phyloP scores from a whole-genome alignment of 2,329 filamentous ascomycete genomes.

The Cercospora canescens region DNA sequence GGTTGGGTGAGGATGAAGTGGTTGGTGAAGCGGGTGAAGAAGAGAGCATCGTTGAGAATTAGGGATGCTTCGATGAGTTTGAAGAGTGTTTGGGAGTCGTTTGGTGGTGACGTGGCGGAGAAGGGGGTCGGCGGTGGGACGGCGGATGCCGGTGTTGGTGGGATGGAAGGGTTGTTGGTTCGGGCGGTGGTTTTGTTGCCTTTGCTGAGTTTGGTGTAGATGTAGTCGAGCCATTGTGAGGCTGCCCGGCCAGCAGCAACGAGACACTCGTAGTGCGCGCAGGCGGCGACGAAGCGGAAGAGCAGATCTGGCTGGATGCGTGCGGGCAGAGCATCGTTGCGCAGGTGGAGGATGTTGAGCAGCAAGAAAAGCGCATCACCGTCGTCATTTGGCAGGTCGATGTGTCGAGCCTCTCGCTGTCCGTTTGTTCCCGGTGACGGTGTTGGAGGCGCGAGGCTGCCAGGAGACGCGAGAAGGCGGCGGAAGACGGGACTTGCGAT shows the following conservation, averaged over 20 bases:
- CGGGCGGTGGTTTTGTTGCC: not conserved
- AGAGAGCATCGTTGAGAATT: slow-evolving; percentile 32
- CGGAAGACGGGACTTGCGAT: slow-evolving; percentile 29
- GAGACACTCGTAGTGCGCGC: slow-evolving; percentile 29
- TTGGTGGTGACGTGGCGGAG: slow-evolving; percentile 3
- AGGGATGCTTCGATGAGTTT: slow-evolving; percentile 29
- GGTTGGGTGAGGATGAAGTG: slow-evolving; percentile 24
- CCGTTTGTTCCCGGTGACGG: not conserved
- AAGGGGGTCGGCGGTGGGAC: not conserved
- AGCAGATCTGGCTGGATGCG: slow-evolving; percentile 26
- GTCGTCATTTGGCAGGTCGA: slow-evolving; percentile 28
- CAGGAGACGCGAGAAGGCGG: slow-evolving; percentile 2
- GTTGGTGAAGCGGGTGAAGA: slow-evolving; percentile 32
- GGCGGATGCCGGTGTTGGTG: not conserved
- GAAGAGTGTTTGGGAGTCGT: slow-evolving; percentile 15
- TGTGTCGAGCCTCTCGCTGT: not conserved
- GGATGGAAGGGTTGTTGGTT: not conserved
- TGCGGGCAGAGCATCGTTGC: slow-evolving; percentile 29
- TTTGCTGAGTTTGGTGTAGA: slow-evolving; percentile 23
- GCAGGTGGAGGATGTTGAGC: slow-evolving; percentile 31
- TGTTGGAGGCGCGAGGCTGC: not conserved
- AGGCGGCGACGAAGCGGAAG: slow-evolving; percentile 23
- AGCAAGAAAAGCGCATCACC: slow-evolving; percentile 30
- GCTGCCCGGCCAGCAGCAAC: slow-evolving; percentile 27
- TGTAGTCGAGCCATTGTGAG: slow-evolving; percentile 31